These are phyloP conservation scores for Solanum sejunctum DNA, from an alignment of 257 asterid genomes.

Conservation along the genomic window DNA sequence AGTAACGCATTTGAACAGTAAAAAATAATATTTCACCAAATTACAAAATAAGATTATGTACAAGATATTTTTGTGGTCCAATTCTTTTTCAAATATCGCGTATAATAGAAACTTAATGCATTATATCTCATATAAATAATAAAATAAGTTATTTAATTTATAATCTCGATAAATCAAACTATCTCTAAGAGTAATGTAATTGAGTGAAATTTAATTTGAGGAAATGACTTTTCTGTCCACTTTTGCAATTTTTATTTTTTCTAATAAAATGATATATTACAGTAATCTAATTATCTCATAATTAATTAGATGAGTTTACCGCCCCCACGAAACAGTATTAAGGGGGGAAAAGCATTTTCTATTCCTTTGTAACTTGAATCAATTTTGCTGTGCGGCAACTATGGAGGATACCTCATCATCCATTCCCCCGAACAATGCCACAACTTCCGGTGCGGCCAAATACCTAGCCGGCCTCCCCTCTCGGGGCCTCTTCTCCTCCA, in stretches of 20 bases:
- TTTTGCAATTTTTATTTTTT: background rate
- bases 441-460: constrained; percentile 14
- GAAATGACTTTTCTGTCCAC: background rate
- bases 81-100: background rate
- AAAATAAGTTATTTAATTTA: background rate
- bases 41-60: accelerated
- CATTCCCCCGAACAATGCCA: background rate
- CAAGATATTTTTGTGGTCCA: no score
- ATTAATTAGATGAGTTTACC: background rate
- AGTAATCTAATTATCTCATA: background rate
- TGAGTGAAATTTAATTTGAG: background rate
- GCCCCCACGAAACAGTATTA: background rate
- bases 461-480: constrained; percentile 57
- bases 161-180: background rate
- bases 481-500: constrained; percentile 64
- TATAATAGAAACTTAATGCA: background rate
- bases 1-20: background rate
- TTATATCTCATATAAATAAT: background rate
- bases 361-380: background rate
- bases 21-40: background rate
- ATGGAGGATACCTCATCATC: background rate
- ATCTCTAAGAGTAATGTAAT: background rate
- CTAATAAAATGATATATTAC: background rate
- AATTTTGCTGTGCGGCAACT: background rate
- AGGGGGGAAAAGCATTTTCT: background rate